phyloP scores from a whole-genome alignment of 306 rosid species.

The Canavalia gladiata region DNA sequence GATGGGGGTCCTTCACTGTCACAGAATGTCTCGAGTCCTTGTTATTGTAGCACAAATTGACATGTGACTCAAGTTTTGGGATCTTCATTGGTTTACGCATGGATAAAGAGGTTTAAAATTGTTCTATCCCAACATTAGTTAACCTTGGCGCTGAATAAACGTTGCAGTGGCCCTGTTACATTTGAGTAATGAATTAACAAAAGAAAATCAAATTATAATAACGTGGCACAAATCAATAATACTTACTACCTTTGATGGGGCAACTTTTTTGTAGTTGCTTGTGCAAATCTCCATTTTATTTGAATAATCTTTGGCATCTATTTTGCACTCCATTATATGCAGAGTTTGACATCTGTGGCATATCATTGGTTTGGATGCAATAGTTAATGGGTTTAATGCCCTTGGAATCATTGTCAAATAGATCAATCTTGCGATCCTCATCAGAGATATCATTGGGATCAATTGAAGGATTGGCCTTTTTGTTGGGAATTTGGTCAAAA shows the following conservation, averaged over 20 bases:
- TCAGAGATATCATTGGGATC: neutral
- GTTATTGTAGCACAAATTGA: neutral
- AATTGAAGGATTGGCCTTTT: neutral
- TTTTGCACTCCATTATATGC: neutral
- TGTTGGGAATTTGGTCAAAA: neutral
- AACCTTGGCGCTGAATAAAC: neutral
- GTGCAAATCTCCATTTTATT: neutral
- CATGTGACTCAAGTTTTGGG: neutral
- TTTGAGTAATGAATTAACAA: neutral
- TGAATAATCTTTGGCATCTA: neutral
- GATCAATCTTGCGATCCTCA: neutral
- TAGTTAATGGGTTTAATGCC: neutral
- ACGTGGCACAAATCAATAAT: neutral
- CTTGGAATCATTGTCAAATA: neutral
- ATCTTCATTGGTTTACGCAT: neutral
- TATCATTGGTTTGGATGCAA: neutral
- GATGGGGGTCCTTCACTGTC: neutral
- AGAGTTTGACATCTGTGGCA: neutral
- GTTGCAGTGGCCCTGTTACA: neutral
- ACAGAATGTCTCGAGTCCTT: neutral
- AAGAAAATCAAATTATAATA: neutral
- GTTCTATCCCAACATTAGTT: neutral
- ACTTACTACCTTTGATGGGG: neutral
- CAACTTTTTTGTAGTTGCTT: neutral
- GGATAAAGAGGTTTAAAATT: neutral